A percentile compares a stretch with the other conserved stretches of the same genome.
Evolutionary conservation across 495 filamentous ascomycete species (phyloP).

Genomic region (Clavariopsis aquatica): DNA sequence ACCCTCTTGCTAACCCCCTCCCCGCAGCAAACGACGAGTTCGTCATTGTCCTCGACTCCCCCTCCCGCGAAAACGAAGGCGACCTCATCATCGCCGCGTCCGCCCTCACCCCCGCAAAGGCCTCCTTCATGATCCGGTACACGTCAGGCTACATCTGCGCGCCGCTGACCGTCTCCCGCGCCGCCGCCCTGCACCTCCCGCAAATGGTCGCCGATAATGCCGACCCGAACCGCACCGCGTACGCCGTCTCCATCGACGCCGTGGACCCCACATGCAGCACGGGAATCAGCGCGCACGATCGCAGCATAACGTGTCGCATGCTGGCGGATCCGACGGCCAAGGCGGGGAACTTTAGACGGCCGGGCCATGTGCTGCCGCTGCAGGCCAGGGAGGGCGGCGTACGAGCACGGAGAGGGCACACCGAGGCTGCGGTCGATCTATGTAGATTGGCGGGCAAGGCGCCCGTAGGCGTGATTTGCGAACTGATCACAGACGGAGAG

Average conservation of each 20-base stretch:
- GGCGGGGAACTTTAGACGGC: constrained; percentile 68
- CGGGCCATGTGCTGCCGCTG: constrained; percentile 89
- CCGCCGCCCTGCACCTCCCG: constrained; percentile 69
- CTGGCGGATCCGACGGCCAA: constrained; percentile 67
- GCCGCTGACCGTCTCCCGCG: constrained; percentile 68
- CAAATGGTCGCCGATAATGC: constrained; percentile 84
- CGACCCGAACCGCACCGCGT: constrained; percentile 88
- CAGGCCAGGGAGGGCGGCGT: constrained; percentile 80
- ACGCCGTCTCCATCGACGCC: constrained; percentile 85
- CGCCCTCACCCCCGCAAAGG: constrained; percentile 80
- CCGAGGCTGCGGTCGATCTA: constrained; percentile 72
- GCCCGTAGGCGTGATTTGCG: constrained; percentile 74
- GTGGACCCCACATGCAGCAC: constrained; percentile 72
- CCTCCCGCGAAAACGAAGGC: constrained; percentile 92
- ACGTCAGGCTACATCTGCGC: constrained; percentile 85
- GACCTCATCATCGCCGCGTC: constrained; percentile 94
- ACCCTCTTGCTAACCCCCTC: constrained; percentile 16
- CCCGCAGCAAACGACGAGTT: constrained; percentile 79
- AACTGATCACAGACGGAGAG: constrained; percentile 53
- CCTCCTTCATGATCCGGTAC: constrained; percentile 92
- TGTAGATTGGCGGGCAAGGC: constrained; percentile 46
- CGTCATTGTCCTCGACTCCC: constrained; percentile 90
- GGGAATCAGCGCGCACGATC: constrained; percentile 86
- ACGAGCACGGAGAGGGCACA: constrained; percentile 76
- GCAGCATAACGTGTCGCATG: constrained; percentile 76